A percentile compares a stretch with the other conserved stretches of the same genome.
phyloP scores from a whole-genome alignment of 31 red algal species.

The Endocladia muricata region DNA sequence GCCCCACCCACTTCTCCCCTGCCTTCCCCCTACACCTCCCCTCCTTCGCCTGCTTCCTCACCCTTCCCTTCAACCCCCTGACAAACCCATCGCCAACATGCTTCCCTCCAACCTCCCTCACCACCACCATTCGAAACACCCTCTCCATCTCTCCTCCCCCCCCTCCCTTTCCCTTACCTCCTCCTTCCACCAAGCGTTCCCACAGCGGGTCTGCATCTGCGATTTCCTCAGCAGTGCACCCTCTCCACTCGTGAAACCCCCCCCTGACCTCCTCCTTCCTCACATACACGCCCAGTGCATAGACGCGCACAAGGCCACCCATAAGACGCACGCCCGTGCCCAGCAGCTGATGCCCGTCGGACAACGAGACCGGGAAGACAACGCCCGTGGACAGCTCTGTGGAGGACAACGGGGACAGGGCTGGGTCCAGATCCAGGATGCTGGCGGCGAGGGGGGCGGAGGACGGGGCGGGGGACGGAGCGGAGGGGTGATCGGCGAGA shows the following conservation, averaged over 20 bases:
- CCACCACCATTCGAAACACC: slow-evolving; percentile 55
- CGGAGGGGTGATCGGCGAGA: no score
- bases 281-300: slow-evolving; percentile 56
- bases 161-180: background rate
- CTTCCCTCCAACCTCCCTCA: slow-evolving; percentile 46
- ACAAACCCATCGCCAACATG: slow-evolving; percentile 68
- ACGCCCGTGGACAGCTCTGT: slow-evolving; percentile 10
- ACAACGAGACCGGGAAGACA: background rate
- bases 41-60: slow-evolving; percentile 29
- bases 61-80: slow-evolving; percentile 31
- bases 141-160: background rate
- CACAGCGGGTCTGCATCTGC: slow-evolving; percentile 13
- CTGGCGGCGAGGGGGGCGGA: background rate
- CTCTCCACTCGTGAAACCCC: background rate
- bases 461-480: no score
- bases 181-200: slow-evolving; percentile 1
- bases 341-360: background rate
- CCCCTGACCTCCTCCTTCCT: background rate
- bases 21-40: slow-evolving; percentile 6
- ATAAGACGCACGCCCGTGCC: slow-evolving; percentile 26
- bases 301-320: slow-evolving; percentile 52
- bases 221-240: slow-evolving; percentile 11
- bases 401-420: background rate
- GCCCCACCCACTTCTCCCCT: no score
- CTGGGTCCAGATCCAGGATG: background rate